A percentile compares a stretch with the other conserved stretches of the same genome.
phyloP scores from a whole-genome alignment of 345 rosid species.

The Psidium guajava region DNA sequence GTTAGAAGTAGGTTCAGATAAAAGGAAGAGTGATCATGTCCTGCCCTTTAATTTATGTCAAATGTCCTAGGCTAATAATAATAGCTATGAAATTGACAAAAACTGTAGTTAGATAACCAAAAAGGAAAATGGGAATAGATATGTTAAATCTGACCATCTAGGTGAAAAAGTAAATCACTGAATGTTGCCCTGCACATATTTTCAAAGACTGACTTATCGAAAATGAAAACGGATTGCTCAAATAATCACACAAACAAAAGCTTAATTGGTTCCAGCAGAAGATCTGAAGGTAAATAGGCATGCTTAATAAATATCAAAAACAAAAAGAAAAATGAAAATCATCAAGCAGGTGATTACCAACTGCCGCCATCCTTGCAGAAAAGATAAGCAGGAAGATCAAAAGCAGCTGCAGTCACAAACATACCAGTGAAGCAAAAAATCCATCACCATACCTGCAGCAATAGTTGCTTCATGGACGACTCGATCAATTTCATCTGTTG shows the following conservation, averaged over 20 bases:
- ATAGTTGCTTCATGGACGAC: conserved; percentile 88
- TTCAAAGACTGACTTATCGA: neutral
- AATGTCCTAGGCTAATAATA: neutral
- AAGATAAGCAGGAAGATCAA: neutral
- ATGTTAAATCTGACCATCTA: neutral
- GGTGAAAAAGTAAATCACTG: neutral
- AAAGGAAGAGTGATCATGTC: neutral
- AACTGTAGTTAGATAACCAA: neutral
- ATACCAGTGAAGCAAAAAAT: neutral
- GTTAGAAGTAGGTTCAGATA: neutral
- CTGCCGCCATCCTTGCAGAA: neutral
- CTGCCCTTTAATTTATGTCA: neutral
- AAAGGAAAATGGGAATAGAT: neutral
- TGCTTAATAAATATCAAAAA: neutral
- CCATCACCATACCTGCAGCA: conserved; percentile 41
- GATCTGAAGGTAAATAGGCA: neutral
- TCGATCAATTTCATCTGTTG: conserved; percentile 93
- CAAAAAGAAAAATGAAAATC: neutral
- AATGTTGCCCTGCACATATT: neutral
- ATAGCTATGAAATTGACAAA: neutral
- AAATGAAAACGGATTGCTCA: neutral
- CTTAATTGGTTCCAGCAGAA: neutral
- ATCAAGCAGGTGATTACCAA: neutral
- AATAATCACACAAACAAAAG: neutral
- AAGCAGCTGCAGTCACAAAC: neutral